phyloP scores from a whole-genome alignment of 331 rosid species.

The Quercus lobata region DNA sequence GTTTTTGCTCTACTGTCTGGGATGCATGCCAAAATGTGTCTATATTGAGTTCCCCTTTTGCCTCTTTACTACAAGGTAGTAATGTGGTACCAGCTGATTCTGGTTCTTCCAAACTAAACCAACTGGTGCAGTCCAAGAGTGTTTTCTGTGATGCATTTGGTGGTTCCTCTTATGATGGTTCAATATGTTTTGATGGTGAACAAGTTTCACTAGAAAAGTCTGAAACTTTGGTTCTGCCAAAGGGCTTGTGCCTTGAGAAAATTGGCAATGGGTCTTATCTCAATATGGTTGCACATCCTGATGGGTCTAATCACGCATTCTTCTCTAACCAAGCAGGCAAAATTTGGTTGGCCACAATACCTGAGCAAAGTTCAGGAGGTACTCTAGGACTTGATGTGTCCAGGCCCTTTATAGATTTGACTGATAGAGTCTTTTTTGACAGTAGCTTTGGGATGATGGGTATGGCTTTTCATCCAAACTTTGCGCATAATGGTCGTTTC shows the following conservation, averaged over 20 bases:
- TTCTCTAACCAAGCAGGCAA: constrained; percentile 23
- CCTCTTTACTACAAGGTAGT: constrained; percentile 10
- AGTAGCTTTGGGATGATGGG: constrained; percentile 29
- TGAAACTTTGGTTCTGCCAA: constrained; percentile 14
- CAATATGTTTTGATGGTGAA: constrained; percentile 14
- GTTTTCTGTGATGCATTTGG: constrained; percentile 28
- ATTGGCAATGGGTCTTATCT: constrained; percentile 32
- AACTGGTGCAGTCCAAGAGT: constrained; percentile 11
- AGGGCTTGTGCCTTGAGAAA: constrained; percentile 41
- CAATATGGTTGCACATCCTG: constrained; percentile 40
- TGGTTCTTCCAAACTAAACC: constrained; percentile 10
- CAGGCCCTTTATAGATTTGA: constrained; percentile 28
- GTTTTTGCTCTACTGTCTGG: constrained; percentile 24
- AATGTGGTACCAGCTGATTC: neutral
- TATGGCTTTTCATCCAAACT: constrained; percentile 44
- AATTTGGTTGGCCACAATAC: constrained; percentile 36
- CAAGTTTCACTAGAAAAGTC: constrained; percentile 1
- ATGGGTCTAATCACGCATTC: constrained; percentile 36
- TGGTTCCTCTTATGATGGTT: neutral
- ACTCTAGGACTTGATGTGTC: constrained; percentile 19
- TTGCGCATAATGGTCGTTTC: constrained; percentile 27
- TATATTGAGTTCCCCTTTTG: constrained; percentile 20
- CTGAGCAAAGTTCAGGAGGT: constrained; percentile 23
- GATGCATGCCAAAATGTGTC: constrained; percentile 21
- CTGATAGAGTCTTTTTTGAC: constrained; percentile 19